phyloP scores from a whole-genome alignment of 148 eudicot genomes.

The Vaccinium vitisidaea region DNA sequence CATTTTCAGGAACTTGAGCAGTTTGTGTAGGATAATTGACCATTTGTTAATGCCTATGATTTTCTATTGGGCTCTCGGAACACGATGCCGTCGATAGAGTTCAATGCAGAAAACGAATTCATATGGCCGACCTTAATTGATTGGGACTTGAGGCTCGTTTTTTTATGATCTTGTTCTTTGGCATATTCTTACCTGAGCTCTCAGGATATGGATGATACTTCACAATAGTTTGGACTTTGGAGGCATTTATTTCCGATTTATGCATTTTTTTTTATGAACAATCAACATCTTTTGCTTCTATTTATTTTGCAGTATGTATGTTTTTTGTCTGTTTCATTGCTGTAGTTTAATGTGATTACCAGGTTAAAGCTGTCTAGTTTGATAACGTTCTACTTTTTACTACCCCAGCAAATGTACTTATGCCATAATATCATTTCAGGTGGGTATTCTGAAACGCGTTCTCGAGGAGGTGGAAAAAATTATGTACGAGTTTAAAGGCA shows the following conservation, averaged over 20 bases:
- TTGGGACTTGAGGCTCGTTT: no score
- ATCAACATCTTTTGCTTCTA: neutral
- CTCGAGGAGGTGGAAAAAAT: conserved; percentile 99
- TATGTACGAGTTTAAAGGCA: conserved; percentile 92
- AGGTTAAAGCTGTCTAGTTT: conserved; percentile 4
- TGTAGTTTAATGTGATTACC: neutral
- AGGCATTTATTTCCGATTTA: no score
- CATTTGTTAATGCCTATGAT: neutral
- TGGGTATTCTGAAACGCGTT: conserved; percentile 94
- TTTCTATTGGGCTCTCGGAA: neutral
- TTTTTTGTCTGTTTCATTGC: neutral
- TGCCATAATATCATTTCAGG: conserved; percentile 42
- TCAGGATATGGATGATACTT: no score
- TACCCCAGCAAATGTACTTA: conserved; percentile 10
- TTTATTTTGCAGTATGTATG: conserved; percentile 3
- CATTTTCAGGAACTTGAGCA: neutral
- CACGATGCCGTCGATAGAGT: no score
- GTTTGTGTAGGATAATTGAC: neutral
- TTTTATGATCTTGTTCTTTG: no score
- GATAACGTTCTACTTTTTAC: conserved; percentile 1
- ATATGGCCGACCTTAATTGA: no score
- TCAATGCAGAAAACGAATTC: no score
- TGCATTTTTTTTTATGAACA: neutral
- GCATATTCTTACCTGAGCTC: no score
- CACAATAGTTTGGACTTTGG: no score